Percentiles rank a stretch among this genome's conserved stretches.
Evolutionary conservation across 116 monocot species (phyloP).

Genomic region (Papilionanthe hybrid): DNA sequence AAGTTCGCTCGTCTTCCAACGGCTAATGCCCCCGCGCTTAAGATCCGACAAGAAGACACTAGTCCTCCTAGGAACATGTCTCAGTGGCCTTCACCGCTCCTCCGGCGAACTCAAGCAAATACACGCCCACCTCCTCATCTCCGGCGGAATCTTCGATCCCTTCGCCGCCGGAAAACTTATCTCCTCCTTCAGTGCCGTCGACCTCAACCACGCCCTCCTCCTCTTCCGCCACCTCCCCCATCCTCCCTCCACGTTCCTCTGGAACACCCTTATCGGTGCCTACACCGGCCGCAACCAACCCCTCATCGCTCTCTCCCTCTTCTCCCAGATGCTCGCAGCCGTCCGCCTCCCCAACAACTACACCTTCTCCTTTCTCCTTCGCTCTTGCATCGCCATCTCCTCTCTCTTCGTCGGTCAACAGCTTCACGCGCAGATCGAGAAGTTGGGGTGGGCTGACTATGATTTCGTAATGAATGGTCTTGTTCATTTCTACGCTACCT

Average conservation of each 20-base stretch:
- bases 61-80: slow-evolving; percentile 3
- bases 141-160: slow-evolving; percentile 14
- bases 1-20: not conserved
- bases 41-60: slow-evolving; percentile 9
- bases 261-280: slow-evolving; percentile 23
- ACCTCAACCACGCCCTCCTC: slow-evolving; percentile 13
- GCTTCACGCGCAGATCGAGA: slow-evolving; percentile 15
- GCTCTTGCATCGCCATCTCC: slow-evolving; percentile 12
- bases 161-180: slow-evolving; percentile 19
- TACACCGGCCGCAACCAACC: slow-evolving; percentile 16
- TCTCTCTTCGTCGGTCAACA: slow-evolving; percentile 9
- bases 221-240: slow-evolving; percentile 14
- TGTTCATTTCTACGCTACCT: slow-evolving; percentile 16
- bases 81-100: not conserved
- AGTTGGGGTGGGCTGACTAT: slow-evolving; percentile 19
- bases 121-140: slow-evolving; percentile 18
- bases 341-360: slow-evolving; percentile 20
- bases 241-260: slow-evolving; percentile 21
- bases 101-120: slow-evolving; percentile 18
- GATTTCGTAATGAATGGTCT: slow-evolving; percentile 25
- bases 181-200: not conserved
- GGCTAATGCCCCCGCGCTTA: slow-evolving; percentile 3
- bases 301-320: slow-evolving; percentile 10
- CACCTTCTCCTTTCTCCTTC: slow-evolving; percentile 22
- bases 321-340: slow-evolving; percentile 3